Base-by-base conservation (phyloP, 495 filamentous ascomycete genomes). In the Penicillium bovifimosum region DNA sequence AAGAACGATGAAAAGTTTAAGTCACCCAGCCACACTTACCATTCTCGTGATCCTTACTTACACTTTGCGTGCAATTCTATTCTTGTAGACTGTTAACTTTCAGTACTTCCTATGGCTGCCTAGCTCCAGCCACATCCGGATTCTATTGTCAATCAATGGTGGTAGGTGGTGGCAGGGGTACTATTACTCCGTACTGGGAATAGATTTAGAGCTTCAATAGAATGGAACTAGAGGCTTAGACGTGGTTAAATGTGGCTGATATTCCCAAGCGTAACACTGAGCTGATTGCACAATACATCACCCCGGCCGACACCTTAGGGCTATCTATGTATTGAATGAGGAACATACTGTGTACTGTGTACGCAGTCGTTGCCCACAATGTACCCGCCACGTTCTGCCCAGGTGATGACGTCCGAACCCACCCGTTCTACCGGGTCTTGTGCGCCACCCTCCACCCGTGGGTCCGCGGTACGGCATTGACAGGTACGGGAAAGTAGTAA, bases 21-120 rank as follows among this genome's bases (percentile, higher is more conserved):
- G 2, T 33, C 32, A 36, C 35, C 36, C 54, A 56, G 54, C 54
- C 49, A 56, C 52, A 47, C 26, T 43, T 43, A 10, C 50, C 16
- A 29, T 24, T 24, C 20, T 17, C 6, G 24, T 35, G 31, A 35
- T 32, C 31, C 11, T 26, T 36, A 47, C 11, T 26, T 36, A 47
- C 44, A 35, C 26, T 45, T 24, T 45, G 8, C 14, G 8, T 10
- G 6, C n/a, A 10, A 16, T 41, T 10, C 40, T 41, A 41, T 41
- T 10, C 9, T n/a, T 9, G 18, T 41, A 41, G 16, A 5, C 6
- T 6, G 2, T 20, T 13, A 3, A 9, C 17, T 39, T 9, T 24
- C 6, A 14, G 16, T 39, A 14, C 34, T 36, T 5, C 34, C 34
- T 36, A 40, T 20, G 17, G 16, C 4, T 39, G 17, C 7, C 4